Evolutionary conservation across 345 rosid genomes (phyloP).

Genomic region (Eucalyptus coolabah): DNA sequence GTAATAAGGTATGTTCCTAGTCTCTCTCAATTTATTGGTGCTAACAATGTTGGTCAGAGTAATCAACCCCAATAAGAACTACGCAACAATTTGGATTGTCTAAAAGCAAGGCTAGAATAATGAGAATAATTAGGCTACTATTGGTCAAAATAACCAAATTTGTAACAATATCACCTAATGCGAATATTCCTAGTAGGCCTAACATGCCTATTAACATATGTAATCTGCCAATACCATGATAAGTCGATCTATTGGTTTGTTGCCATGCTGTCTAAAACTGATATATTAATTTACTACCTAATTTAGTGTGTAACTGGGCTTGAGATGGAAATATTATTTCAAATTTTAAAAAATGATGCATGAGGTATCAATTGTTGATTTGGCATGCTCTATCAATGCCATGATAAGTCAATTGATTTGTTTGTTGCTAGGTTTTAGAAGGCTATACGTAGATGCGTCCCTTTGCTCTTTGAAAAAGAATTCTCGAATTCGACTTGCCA

Average conservation of each 20-base stretch:
- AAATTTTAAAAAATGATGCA: too few species aligned
- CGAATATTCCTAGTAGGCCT: neutral
- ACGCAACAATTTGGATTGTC: neutral
- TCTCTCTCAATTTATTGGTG: neutral
- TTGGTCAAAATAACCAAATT: neutral
- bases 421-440: neutral
- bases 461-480: neutral
- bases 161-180: neutral
- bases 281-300: neutral
- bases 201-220: neutral
- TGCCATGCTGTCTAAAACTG: neutral
- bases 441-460: neutral
- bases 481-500: neutral
- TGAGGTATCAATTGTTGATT: too few species aligned
- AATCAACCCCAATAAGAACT: neutral
- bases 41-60: neutral
- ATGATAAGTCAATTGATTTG: neutral
- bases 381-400: too few species aligned
- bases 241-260: neutral
- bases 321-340: too few species aligned
- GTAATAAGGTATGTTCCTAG: neutral
- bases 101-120: neutral
- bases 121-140: neutral
- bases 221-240: neutral
- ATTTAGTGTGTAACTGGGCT: too few species aligned